These are phyloP conservation scores for Cercospora sp. DNA, from an alignment of 2,329 filamentous ascomycete genomes.

Conservation along the genomic window DNA sequence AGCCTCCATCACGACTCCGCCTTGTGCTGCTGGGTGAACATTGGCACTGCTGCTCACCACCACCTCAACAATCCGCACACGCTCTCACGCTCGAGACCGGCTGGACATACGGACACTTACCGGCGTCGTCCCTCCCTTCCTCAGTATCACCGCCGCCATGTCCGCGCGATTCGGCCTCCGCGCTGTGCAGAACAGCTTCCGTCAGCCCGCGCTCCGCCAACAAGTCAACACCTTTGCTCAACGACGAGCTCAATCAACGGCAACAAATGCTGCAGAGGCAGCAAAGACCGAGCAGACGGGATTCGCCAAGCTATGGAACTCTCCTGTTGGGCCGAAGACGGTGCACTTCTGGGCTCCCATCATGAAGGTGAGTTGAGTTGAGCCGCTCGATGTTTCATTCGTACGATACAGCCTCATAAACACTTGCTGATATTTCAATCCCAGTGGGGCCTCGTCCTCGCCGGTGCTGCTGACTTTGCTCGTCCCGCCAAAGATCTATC, in stretches of 20 bases:
- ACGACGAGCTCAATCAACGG: conserved; percentile 67
- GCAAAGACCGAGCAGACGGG: conserved; percentile 40
- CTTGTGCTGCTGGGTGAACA: background rate
- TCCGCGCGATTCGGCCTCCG: conserved; percentile 61
- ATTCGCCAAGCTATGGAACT: conserved; percentile 69
- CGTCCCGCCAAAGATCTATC: conserved; percentile 92
- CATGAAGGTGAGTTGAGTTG: conserved; percentile 66
- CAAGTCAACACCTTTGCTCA: conserved; percentile 49
- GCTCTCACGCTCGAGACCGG: background rate
- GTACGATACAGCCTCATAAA: background rate
- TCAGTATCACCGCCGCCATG: conserved; percentile 40
- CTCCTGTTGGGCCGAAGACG: conserved; percentile 62
- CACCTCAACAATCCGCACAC: background rate
- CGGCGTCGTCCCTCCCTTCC: background rate
- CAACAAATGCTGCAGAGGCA: conserved; percentile 51
- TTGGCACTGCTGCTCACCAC: conserved; percentile 5
- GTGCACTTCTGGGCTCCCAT: conserved; percentile 99
- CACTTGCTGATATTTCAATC: conserved; percentile 2
- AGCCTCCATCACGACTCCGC: no score
- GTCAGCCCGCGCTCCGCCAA: conserved; percentile 55
- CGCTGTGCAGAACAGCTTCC: conserved; percentile 55
- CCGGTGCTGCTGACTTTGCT: conserved; percentile 86
- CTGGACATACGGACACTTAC: background rate
- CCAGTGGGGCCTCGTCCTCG: conserved; percentile 88
- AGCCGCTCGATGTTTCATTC: background rate